Base-by-base conservation (phyloP, 169 alveolate genomes). In the Theileria sp. region DNA sequence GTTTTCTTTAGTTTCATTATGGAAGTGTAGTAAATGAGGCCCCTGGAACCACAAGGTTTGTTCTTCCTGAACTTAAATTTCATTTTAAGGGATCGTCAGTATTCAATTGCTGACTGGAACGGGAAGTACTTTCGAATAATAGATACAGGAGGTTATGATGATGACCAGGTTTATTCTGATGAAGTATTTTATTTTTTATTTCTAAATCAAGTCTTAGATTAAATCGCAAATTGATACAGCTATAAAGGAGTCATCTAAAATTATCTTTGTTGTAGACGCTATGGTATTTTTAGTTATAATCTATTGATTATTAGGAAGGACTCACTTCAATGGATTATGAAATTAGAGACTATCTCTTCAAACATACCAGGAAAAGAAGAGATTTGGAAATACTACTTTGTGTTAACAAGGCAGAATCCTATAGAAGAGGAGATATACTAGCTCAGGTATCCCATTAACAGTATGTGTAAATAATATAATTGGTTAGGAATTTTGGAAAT, bases 321-420 rank as follows among this genome's bases (percentile, higher is more conserved):
- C 61, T 79, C 15, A 86, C 85, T 19, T 77, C 76, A 17, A 72
- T 30, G 23, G 86, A 86, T 51, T 21, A 65, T 60, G 86, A 75
- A 28, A 68, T 77, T 23, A 34, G 86, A 19, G 75, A 80, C 65
- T 77, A 72, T 44, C 54, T 82, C 10, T 66, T 72, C 10, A 17
- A 80, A 1, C 65, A 62, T 8, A 25, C 15, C 15, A 80, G 56
- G 17, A 58, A 23, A 10, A 54, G 28, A 49, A n/a, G 73, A 30
- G 65, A 65, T n/a, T 64, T 87, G 34, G 81, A 78, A 36, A 83
- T 87, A 28, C 64, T 87, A 23, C 58, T 90, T 0, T 87, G 93
- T 69, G 94, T 90, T 0, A 90, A 90, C 73, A 90, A 90, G 77
- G 87, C 93, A 58, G 94, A 90, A 79, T 83, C 94, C 25, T 79